Conservation (phyloP, 352 stramenopile species). For the Globisporangium echinulatum region DNA sequence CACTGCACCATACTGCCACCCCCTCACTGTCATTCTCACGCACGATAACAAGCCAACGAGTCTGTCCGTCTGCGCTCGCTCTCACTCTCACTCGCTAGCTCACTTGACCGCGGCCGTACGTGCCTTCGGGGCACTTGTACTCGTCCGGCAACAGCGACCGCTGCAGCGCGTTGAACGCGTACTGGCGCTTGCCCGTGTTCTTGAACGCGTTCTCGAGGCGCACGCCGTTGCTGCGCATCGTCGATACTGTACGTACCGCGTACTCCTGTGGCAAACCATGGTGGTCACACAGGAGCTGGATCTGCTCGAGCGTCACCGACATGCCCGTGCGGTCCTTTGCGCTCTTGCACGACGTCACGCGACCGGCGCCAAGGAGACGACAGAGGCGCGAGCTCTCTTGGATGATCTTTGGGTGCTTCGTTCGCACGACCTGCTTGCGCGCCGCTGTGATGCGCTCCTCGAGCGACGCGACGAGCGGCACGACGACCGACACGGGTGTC, state of each 20-base stretch:
- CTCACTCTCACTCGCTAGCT: slow-evolving; percentile 22
- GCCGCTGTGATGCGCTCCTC: slow-evolving; percentile 45
- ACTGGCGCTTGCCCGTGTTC: slow-evolving; percentile 72
- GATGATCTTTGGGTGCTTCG: slow-evolving; percentile 75
- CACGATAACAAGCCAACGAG: too few relatives aligned
- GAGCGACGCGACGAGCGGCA: slow-evolving; percentile 36
- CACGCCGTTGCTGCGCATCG: slow-evolving; percentile 72
- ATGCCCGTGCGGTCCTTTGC: slow-evolving; percentile 96
- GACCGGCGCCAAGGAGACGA: slow-evolving; percentile 82
- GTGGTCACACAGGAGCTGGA: slow-evolving; percentile 50
- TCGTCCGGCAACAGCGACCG: slow-evolving; percentile 70
- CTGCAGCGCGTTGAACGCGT: slow-evolving; percentile 71
- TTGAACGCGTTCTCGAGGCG: slow-evolving; percentile 68
- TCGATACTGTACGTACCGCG: slow-evolving; percentile 56
- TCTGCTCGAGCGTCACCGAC: slow-evolving; percentile 93
- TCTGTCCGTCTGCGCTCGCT: too few relatives aligned
- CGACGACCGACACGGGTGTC: slow-evolving; percentile 34
- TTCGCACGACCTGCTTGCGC: slow-evolving; percentile 66
- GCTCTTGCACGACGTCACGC: slow-evolving; percentile 93
- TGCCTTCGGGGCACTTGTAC: slow-evolving; percentile 77
- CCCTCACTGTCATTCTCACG: too few relatives aligned
- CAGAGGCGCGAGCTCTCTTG: slow-evolving; percentile 58
- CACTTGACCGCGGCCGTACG: slow-evolving; percentile 71
- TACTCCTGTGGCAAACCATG: slow-evolving; percentile 54
- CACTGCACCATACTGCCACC: too few relatives aligned